A percentile compares a stretch with the other conserved stretches of the same genome.
These are phyloP conservation scores for Aspergillus olivimuriae DNA, from an alignment of 495 filamentous ascomycete genomes.

Conservation along the genomic window DNA sequence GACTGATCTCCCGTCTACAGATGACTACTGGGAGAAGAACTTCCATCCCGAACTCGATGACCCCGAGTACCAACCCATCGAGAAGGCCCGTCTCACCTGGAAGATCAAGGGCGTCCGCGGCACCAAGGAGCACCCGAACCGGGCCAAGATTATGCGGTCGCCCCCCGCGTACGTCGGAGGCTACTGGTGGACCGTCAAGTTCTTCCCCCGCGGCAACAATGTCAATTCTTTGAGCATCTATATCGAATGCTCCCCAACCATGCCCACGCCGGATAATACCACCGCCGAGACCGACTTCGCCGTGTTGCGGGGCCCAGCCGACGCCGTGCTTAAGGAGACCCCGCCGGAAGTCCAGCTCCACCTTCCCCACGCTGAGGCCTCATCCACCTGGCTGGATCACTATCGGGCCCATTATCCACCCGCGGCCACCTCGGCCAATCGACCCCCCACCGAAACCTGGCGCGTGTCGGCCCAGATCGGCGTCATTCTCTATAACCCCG, in stretches of 20 bases:
- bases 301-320: constrained; percentile 29
- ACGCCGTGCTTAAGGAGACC: constrained; percentile 20
- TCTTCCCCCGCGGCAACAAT: constrained; percentile 61
- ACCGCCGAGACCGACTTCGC: constrained; percentile 35
- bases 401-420: constrained; percentile 28
- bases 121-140: constrained; percentile 54
- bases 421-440: constrained; percentile 8
- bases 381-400: constrained; percentile 26
- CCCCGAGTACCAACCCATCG: constrained; percentile 46
- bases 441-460: constrained; percentile 26
- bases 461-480: constrained; percentile 56
- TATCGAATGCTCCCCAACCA: constrained; percentile 51
- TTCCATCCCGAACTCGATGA: constrained; percentile 54
- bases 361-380: constrained; percentile 21
- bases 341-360: constrained; percentile 25
- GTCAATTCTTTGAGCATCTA: constrained; percentile 57
- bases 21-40: constrained; percentile 54
- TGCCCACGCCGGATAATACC: constrained; percentile 33
- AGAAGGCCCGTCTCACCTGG: constrained; percentile 56
- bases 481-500: constrained; percentile 59
- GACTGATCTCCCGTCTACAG: constrained; percentile 19
- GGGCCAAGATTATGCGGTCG: constrained; percentile 53
- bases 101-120: constrained; percentile 53
- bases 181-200: constrained; percentile 65
- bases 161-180: constrained; percentile 52